These are phyloP conservation scores for Tetradesmus obliquus DNA, from an alignment of 139 green algal genomes.

Conservation along the genomic window DNA sequence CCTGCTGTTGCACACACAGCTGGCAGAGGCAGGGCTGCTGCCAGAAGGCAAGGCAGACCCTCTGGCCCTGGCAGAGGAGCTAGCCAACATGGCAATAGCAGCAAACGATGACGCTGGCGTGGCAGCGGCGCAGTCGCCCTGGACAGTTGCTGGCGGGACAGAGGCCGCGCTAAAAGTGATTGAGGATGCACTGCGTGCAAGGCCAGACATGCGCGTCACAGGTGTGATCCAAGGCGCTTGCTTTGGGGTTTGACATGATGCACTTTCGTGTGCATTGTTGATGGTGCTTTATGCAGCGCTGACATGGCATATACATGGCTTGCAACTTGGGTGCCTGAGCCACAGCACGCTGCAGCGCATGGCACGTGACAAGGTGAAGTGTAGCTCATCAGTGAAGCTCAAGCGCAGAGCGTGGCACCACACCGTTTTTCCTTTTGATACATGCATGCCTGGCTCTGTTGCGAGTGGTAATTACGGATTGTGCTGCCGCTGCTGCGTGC, in stretches of 20 bases:
- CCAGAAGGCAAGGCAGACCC: conserved; percentile 34
- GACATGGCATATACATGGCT: too few relatives aligned
- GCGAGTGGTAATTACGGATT: too few relatives aligned
- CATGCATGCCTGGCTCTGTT: too few relatives aligned
- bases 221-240: background rate
- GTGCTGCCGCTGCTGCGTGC: too few relatives aligned
- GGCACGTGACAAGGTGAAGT: too few relatives aligned
- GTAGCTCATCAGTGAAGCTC: too few relatives aligned
- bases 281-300: too few relatives aligned
- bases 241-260: background rate
- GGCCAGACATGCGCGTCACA: conserved; percentile 42
- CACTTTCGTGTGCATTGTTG: too few relatives aligned
- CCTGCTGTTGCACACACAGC: background rate
- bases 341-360: too few relatives aligned
- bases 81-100: conserved; percentile 10
- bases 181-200: background rate
- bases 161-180: conserved; percentile 13
- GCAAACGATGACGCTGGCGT: background rate
- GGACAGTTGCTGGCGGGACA: background rate
- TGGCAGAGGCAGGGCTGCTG: conserved; percentile 29
- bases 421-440: too few relatives aligned
- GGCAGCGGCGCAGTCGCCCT: conserved; percentile 17
- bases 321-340: too few relatives aligned
- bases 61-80: background rate
- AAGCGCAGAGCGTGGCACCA: too few relatives aligned